Evolutionary conservation across 805 yeast species (phyloP).

Genomic region (Wickerhamomyces sydowiorum): DNA sequence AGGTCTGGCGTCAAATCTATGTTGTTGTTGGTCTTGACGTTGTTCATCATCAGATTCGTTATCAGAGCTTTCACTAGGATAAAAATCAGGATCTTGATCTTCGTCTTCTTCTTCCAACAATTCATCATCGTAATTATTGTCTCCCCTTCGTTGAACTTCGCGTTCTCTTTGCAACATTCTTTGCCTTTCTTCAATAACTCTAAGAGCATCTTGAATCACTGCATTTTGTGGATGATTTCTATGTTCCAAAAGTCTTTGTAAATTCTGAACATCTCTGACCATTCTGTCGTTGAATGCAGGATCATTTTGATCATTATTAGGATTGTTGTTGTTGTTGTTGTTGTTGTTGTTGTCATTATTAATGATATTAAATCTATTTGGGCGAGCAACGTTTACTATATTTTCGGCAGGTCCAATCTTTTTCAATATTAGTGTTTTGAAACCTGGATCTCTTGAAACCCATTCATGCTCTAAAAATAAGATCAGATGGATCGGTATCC

Average conservation of each 20-base stretch:
- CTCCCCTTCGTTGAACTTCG: background rate
- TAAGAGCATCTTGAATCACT: constrained; percentile 1
- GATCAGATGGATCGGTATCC: constrained; percentile 37
- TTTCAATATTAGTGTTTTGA: constrained; percentile 47
- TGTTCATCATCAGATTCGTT: constrained; percentile 10
- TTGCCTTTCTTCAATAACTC: background rate
- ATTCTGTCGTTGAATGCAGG: background rate
- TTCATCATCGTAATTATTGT: constrained; percentile 7
- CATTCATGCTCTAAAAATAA: constrained; percentile 61
- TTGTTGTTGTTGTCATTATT: too few relatives aligned
- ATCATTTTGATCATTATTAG: background rate
- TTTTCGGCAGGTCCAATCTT: constrained; percentile 44
- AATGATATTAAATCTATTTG: background rate
- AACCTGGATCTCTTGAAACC: constrained; percentile 68
- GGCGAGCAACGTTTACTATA: background rate
- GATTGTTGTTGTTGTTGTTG: background rate
- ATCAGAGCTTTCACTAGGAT: constrained; percentile 14
- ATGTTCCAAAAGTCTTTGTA: constrained; percentile 3
- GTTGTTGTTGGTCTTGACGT: constrained; percentile 12
- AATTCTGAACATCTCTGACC: constrained; percentile 1
- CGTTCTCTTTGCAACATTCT: background rate
- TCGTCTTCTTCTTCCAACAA: constrained; percentile 20
- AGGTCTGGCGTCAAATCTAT: constrained; percentile 13
- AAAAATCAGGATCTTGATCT: constrained; percentile 24
- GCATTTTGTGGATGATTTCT: constrained; percentile 1